Evolutionary conservation across 176 grass and related monocot genomes (phyloP).

Genomic region (Oryza brachyantha): DNA sequence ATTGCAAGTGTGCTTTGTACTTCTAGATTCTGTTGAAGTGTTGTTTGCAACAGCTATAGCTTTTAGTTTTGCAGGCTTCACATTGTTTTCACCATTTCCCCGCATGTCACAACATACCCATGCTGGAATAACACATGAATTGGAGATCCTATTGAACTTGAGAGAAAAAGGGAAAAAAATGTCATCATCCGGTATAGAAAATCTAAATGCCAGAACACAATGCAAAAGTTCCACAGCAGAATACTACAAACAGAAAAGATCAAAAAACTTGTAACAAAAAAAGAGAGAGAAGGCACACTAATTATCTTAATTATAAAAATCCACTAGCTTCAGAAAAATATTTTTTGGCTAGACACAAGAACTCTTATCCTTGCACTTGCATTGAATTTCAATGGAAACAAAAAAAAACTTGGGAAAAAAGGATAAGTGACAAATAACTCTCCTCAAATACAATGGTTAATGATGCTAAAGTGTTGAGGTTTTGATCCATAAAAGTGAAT

Average conservation of each 20-base stretch:
- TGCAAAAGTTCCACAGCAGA: neutral
- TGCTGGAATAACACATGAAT: conserved; percentile 68
- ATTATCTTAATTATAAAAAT: neutral
- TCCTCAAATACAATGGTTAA: neutral
- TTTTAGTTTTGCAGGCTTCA: conserved; percentile 44
- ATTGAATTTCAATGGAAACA: neutral
- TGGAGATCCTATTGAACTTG: conserved; percentile 81
- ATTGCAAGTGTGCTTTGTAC: conserved; percentile 20
- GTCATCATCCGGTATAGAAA: conserved; percentile 5
- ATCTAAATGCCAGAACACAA: conserved; percentile 9
- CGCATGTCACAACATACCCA: conserved; percentile 88
- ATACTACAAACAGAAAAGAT: neutral
- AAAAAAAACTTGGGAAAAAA: neutral
- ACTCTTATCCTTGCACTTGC: neutral
- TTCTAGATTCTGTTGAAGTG: conserved; percentile 29
- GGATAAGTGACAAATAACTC: neutral
- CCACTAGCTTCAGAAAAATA: neutral
- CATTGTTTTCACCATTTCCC: conserved; percentile 54
- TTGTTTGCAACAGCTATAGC: conserved; percentile 23
- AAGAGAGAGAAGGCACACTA: neutral
- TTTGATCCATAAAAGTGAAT: conserved; percentile 1
- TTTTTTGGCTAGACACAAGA: conserved; percentile 2
- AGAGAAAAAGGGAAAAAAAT: conserved; percentile 24
- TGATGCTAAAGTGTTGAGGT: neutral
- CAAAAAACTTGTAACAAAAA: conserved; percentile 7